phyloP scores from a whole-genome alignment of 2,329 filamentous ascomycete species.

The Cyanodermella asteris region DNA sequence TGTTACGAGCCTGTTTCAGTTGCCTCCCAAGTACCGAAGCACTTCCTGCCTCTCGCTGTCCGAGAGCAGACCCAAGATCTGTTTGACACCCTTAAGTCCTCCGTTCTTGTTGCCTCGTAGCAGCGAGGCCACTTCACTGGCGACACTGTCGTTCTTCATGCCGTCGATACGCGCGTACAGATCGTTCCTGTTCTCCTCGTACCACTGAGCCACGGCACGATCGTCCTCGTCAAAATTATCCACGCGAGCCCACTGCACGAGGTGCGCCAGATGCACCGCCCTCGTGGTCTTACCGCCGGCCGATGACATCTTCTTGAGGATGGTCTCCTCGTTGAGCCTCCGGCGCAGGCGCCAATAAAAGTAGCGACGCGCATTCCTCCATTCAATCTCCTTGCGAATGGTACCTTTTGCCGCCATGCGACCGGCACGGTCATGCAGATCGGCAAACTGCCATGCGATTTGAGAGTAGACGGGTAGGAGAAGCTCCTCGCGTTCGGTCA shows the following conservation, averaged over 20 bases:
- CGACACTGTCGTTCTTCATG: constrained; percentile 55
- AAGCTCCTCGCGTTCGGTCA: constrained; percentile 65
- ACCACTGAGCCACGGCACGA: constrained; percentile 73
- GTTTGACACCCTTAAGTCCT: constrained; percentile 65
- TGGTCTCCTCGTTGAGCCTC: constrained; percentile 90
- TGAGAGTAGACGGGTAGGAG: constrained; percentile 85
- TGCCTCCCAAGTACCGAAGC: constrained; percentile 29
- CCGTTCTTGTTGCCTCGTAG: constrained; percentile 44
- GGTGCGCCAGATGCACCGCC: constrained; percentile 45
- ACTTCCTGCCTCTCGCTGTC: constrained; percentile 73
- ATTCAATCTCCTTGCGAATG: constrained; percentile 65
- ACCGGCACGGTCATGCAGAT: constrained; percentile 87
- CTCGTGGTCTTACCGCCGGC: constrained; percentile 23
- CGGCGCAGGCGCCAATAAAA: constrained; percentile 99
- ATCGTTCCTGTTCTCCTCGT: constrained; percentile 75
- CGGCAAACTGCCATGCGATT: constrained; percentile 89
- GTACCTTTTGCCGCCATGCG: constrained; percentile 97
- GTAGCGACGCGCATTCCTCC: constrained; percentile 81
- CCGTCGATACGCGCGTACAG: constrained; percentile 68
- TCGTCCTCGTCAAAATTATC: constrained; percentile 60
- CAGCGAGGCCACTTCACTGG: constrained; percentile 46
- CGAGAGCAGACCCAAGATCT: constrained; percentile 68
- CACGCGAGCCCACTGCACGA: constrained; percentile 67
- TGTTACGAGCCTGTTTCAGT: too few relatives aligned
- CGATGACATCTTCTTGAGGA: constrained; percentile 64